A percentile compares a stretch with the other conserved stretches of the same genome.
phyloP scores from a whole-genome alignment of 2,329 filamentous ascomycete genomes.

The Penicillium sp. region DNA sequence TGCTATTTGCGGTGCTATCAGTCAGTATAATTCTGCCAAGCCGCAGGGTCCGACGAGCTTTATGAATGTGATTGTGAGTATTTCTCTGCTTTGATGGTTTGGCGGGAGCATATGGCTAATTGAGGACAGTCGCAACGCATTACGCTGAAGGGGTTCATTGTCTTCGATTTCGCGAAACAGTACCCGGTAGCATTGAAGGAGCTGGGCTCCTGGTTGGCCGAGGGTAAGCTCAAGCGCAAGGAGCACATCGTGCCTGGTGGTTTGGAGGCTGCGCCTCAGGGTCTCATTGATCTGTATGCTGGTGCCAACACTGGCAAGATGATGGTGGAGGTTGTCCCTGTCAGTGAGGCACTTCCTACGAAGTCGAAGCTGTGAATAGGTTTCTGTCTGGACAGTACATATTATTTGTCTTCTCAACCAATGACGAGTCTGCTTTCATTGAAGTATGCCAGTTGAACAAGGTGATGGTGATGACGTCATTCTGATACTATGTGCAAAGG shows the following conservation, averaged over 20 bases:
- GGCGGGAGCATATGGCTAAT: constrained; percentile 13
- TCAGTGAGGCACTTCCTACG: constrained; percentile 30
- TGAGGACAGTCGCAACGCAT: constrained; percentile 33
- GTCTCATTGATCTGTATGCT: constrained; percentile 61
- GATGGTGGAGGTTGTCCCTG: constrained; percentile 44
- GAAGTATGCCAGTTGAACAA: too few species aligned
- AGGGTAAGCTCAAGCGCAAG: constrained; percentile 68
- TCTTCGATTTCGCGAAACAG: constrained; percentile 62
- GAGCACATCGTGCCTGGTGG: constrained; percentile 70
- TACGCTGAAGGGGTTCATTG: constrained; percentile 68
- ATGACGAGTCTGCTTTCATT: too few species aligned
- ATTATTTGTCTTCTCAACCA: too few species aligned
- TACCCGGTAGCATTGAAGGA: constrained; percentile 58
- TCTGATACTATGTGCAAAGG: not conserved
- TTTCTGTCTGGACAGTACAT: not conserved
- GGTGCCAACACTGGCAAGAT: constrained; percentile 69
- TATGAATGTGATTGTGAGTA: constrained; percentile 41
- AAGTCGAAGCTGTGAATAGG: constrained; percentile 44
- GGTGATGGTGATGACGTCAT: not conserved
- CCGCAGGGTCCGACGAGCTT: constrained; percentile 54
- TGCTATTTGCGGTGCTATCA: constrained; percentile 68
- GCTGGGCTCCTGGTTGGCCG: constrained; percentile 62
- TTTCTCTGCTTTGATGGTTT: not conserved
- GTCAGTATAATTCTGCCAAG: constrained; percentile 61
- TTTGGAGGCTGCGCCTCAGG: constrained; percentile 59